Evolutionary conservation across 768 basidiomycete species (phyloP).

Genomic region (Russula abietina): DNA sequence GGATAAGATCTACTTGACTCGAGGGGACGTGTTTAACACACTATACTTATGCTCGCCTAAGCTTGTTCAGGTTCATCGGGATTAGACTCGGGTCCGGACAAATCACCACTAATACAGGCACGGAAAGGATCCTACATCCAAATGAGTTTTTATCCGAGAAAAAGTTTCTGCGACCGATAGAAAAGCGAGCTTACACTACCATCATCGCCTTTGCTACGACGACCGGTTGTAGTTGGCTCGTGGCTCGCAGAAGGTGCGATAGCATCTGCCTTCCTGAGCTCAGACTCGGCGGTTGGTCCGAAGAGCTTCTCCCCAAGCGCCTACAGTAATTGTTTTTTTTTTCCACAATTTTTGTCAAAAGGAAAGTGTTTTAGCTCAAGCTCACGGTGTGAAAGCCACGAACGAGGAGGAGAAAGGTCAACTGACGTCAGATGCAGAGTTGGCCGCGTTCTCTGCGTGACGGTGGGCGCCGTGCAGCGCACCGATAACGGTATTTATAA

Average conservation of each 20-base stretch:
- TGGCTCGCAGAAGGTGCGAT: conserved; percentile 3
- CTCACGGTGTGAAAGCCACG: neutral
- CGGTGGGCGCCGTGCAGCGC: neutral
- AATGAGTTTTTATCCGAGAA: neutral
- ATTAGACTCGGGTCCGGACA: no score
- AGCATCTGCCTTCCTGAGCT: neutral
- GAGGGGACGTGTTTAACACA: neutral
- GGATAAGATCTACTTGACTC: neutral
- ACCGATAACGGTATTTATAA: neutral
- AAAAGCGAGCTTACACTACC: conserved; percentile 2
- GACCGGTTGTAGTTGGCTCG: neutral
- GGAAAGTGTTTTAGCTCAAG: neutral
- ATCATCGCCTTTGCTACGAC: conserved; percentile 4
- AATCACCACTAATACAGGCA: neutral
- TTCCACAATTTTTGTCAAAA: neutral
- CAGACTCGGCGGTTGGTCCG: conserved; percentile 6
- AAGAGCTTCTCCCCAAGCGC: neutral
- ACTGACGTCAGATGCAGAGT: neutral
- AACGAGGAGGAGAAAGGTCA: neutral
- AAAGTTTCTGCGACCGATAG: neutral
- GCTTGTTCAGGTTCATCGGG: neutral
- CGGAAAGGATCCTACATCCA: conserved; percentile 1
- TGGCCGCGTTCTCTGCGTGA: neutral
- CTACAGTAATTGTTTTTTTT: no score
- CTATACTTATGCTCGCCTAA: neutral